Evolutionary conservation across 1,284 basidiomycete genomes (phyloP), one percentile per base, ranked within the genome.

Genomic region (Leccinum huronense): DNA sequence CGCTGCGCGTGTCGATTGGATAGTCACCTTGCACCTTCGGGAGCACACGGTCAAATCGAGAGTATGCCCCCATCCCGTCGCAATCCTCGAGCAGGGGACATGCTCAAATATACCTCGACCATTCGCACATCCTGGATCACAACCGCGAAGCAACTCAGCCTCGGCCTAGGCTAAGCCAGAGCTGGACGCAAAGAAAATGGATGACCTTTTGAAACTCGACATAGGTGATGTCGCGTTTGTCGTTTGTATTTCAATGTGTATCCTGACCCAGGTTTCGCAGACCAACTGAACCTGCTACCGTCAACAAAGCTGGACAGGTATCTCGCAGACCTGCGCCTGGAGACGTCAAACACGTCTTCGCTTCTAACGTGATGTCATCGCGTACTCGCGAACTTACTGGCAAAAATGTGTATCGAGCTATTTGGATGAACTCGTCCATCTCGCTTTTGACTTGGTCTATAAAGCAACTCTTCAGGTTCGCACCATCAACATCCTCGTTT

Each of bases 401-500:
- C 23, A 40, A 58, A 74, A 69, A 72, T 62, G 58, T 63, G 64
- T 61, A 69, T 62, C 56, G 58, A 42, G 48, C 34, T 45, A 30
- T 8, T 11, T 8, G 23, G 23, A 23, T 64, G 59, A 71, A 8
- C 63, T 58, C 45, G 33, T 13, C 11, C 31, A 31, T 23, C 23
- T 23, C 23, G 23, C 23, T 23, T 23, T 23, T 23, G 23, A 23
- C 23, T 23, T 23, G 23, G 23, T 23, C 23, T 58, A 56, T 40
- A 8, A n/a, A 14, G 36, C 13, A 60, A 38, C 14, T 31, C 13
- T 55, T 56, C 11, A 23, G 23, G 23, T 23, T 19, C 34, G 30
- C 42, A 42, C 62, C 66, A 99, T 99, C 97, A 97, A 99, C 78
- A 93, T 97, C 78, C 86, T 95, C 8, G 87, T 93, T 73, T 90